Base-by-base conservation (phyloP, 1,284 basidiomycete genomes). In the Hymenochaete sp. region DNA sequence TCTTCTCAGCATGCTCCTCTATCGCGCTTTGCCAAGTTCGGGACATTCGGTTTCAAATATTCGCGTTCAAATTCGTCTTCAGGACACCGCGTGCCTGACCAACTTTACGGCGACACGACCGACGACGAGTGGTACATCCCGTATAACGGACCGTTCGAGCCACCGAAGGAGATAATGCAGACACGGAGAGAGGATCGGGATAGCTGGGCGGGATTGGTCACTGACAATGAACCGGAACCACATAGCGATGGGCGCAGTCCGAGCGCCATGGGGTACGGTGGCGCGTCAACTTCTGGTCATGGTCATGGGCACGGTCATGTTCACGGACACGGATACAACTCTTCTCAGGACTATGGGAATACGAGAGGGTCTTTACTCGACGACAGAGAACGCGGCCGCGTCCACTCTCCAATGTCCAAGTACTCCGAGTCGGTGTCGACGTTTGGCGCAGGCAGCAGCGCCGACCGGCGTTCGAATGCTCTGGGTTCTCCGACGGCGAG, bases 101-200 rank as follows among this genome's bases (percentile, higher is more conserved):
- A 27, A 28, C 44, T 27, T 25, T 45, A 47, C 18, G 42, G 37
- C 14, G 57, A 60, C 49, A 57, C 62, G 31, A 48, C 50, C 18
- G 62, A 70, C 4, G 71, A 75, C 19, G 70, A 77, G 45, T 78
- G 75, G 75, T 77, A 76, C 59, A 76, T 75, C 47, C 76, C 77
- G 1, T 78, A 80, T 65, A 75, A 72, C 52, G 77, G 77, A 1
- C 75, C 77, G 2, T 71, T 72, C 57, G 77, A 76, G 52, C 73
- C 72, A 9, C 42, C 47, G 5, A 44, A 45, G 29, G 8, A 58
- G 59, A 63, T 22, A 62, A 70, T 43, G 74, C 55, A 52, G 61
- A 66, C 22, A 59, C 60, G 51, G 59, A 66, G 36, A 62, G n/a
- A 65, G 35, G 56, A 61, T 24, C 61, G 47, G 19, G 42, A 41